Percentiles rank a stretch among this genome's conserved stretches.
These are phyloP conservation scores for Phytophthora fragariaefolia DNA, from an alignment of 352 stramenopile genomes.

Conservation along the genomic window DNA sequence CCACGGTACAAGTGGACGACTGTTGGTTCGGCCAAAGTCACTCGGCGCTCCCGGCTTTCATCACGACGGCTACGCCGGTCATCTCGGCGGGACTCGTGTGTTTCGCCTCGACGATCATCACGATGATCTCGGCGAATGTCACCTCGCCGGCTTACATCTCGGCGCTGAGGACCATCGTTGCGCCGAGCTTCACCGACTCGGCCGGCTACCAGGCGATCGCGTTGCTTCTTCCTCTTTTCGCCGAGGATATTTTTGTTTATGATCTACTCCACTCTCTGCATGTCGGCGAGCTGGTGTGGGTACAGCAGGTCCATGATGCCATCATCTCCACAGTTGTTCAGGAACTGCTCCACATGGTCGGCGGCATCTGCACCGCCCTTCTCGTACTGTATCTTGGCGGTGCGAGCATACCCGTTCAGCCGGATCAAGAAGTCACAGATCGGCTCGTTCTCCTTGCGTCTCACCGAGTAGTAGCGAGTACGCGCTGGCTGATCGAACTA, in stretches of 20 bases:
- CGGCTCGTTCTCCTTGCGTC: background rate
- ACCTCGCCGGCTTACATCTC: too few species aligned
- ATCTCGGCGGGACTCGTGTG: background rate
- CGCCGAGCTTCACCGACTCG: background rate
- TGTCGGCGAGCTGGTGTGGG: background rate
- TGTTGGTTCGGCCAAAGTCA: background rate
- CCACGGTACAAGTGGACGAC: background rate
- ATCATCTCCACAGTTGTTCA: background rate
- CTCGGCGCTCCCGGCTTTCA: background rate
- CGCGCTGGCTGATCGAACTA: background rate
- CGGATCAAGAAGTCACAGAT: background rate
- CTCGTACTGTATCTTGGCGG: background rate
- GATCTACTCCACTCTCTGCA: background rate
- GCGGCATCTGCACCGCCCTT: background rate
- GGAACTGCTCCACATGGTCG: background rate
- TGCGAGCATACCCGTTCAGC: background rate
- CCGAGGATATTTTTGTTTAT: background rate
- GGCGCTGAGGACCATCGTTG: background rate
- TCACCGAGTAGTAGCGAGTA: background rate
- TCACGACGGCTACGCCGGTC: background rate
- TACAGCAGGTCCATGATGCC: background rate
- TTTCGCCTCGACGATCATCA: conserved; percentile 1
- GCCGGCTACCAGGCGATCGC: background rate
- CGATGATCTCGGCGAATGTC: background rate
- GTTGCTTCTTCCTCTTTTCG: background rate